phyloP scores from a whole-genome alignment of 2,329 filamentous ascomycete genomes.

The Botryotinia narcissicola region DNA sequence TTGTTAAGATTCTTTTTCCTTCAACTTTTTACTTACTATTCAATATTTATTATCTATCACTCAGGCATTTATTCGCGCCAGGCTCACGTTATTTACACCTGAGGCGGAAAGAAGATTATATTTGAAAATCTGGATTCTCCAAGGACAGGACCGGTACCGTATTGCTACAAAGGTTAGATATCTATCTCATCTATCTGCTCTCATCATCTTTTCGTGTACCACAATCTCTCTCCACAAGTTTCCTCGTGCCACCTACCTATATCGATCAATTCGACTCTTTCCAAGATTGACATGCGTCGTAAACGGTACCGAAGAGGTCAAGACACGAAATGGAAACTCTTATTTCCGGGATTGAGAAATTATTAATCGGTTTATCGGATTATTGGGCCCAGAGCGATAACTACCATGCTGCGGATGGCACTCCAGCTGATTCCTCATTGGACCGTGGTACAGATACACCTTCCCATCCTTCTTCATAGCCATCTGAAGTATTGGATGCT shows the following conservation, averaged over 20 bases:
- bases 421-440: not conserved
- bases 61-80: constrained; percentile 15
- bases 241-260: not conserved
- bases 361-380: not conserved
- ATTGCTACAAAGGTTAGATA: not conserved
- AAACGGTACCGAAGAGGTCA: not conserved
- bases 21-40: not conserved
- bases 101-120: constrained; percentile 9
- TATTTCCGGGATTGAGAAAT: not conserved
- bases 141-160: not conserved
- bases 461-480: not conserved
- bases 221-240: not conserved
- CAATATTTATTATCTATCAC: constrained; percentile 1
- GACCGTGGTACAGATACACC: not conserved
- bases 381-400: not conserved
- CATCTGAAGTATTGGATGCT: not conserved
- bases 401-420: not conserved
- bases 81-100: constrained; percentile 12
- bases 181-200: not conserved
- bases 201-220: not conserved
- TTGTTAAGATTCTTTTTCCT: not conserved
- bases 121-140: not conserved
- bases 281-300: not conserved
- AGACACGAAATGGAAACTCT: not conserved
- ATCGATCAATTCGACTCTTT: not conserved